Evolutionary conservation across 352 stramenopile genomes (phyloP), one percentile per base, ranked within the genome.

Genomic region (Thalassiosira hispida): DNA sequence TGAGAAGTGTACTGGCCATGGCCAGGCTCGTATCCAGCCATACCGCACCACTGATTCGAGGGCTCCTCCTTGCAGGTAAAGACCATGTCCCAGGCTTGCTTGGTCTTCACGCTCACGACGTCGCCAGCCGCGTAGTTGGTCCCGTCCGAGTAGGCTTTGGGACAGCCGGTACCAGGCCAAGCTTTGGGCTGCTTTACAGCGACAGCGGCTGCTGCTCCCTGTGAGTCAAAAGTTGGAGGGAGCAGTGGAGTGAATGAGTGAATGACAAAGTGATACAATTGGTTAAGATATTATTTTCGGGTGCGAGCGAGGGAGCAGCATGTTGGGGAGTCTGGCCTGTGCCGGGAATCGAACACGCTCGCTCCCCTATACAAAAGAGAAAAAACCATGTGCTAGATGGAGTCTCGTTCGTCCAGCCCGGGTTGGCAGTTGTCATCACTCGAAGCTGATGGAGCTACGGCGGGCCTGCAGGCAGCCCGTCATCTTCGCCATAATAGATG

Each of bases 1-100:
- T 51, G 1, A 8, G n/a, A 11, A 62, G 63, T 70, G 31, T 75
- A 40, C 4, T 49, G 27, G 1, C 33, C 44, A 35, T 25, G 20
- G 25, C 63, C 73, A 14, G 73, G 73, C 44, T 75, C 44, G 29
- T 70, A 81, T n/a, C 23, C 44, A 18, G 29, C 29, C 22, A 53
- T 53, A n/a, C 56, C 31, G 25, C 73, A 81, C 1, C n/a, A 59
- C 2, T 2, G 1, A 35, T 38, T 44, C 0, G 22, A n/a, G 9
- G 22, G 22, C 1, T 11, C 23, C 1, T 0, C 25, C 1, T 6
- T 27, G 42, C 73, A 81, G 6, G 49, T 9, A 55, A 75, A 81
- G 20, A 71, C 73, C 16, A 35, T 25, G 8, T 59, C 12, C 9
- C 3, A 29, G 27, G 33, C 69, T n/a, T 33, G 0, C 0, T 62